Percentiles rank a stretch among this genome's conserved stretches.
Evolutionary conservation across 106 monocot species (phyloP).

Genomic region (Phalaenopsis aphrodite): DNA sequence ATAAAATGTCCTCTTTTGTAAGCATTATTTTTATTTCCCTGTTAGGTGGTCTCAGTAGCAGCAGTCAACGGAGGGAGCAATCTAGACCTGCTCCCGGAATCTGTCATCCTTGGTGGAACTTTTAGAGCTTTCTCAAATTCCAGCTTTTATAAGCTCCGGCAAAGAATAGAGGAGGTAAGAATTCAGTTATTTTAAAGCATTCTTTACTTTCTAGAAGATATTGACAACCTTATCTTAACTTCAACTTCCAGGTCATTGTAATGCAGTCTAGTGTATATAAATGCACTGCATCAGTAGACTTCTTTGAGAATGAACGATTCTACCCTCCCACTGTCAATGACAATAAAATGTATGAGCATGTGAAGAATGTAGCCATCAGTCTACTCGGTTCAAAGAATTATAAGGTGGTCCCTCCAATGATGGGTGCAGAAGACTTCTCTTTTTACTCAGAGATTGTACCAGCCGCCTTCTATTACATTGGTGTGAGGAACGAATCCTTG

Average conservation of each 20-base stretch:
- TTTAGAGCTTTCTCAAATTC: conserved; percentile 67
- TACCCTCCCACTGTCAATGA: conserved; percentile 70
- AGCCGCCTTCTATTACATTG: conserved; percentile 67
- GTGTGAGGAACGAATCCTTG: conserved; percentile 51
- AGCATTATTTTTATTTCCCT: not conserved
- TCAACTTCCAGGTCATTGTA: conserved; percentile 43
- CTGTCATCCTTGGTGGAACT: conserved; percentile 53
- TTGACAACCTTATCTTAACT: not conserved
- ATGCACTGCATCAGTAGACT: conserved; percentile 60
- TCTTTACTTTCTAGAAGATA: not conserved
- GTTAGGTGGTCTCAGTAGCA: conserved; percentile 72
- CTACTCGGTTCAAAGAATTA: conserved; percentile 47
- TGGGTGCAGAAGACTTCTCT: conserved; percentile 90
- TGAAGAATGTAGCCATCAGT: conserved; percentile 40
- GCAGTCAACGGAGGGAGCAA: conserved; percentile 39
- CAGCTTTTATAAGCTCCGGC: conserved; percentile 50
- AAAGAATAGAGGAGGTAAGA: conserved; percentile 68
- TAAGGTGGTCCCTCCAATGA: conserved; percentile 39
- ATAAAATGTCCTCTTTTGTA: not conserved
- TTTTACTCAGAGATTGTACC: conserved; percentile 73
- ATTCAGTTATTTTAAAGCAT: not conserved
- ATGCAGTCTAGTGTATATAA: conserved; percentile 57
- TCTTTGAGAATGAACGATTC: conserved; percentile 66
- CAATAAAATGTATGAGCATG: conserved; percentile 41
- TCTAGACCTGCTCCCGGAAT: conserved; percentile 32